phyloP scores from a whole-genome alignment of 345 rosid species.

The Aquilaria sinensis region DNA sequence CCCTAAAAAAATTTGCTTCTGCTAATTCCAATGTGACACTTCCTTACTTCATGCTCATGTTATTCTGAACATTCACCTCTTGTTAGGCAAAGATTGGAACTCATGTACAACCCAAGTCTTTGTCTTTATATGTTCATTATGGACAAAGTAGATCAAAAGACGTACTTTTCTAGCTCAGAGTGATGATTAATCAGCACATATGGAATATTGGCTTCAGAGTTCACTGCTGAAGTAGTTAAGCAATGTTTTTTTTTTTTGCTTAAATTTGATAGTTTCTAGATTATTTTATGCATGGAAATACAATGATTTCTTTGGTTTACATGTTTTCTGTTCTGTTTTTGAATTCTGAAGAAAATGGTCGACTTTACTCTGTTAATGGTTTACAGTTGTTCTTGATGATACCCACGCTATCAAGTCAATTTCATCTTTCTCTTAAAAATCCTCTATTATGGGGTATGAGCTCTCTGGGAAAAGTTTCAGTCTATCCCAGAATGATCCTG shows the following conservation, averaged over 20 bases:
- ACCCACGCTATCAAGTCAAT: conserved; percentile 85
- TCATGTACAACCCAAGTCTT: conserved; percentile 67
- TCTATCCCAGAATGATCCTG: conserved; percentile 38
- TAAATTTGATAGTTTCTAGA: not conserved
- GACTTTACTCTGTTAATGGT: conserved; percentile 79
- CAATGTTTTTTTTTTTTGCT: not conserved
- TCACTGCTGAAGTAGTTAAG: conserved; percentile 62
- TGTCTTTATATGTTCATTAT: conserved; percentile 80
- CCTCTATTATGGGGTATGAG: conserved; percentile 27
- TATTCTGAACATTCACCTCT: conserved; percentile 18
- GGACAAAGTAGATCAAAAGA: conserved; percentile 89
- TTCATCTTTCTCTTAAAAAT: conserved; percentile 24
- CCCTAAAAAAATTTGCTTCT: not conserved
- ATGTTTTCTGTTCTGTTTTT: conserved; percentile 15
- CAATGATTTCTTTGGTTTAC: not conserved
- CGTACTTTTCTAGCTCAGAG: conserved; percentile 54
- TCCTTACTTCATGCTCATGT: not conserved
- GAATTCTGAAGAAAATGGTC: conserved; percentile 62
- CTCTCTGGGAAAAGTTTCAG: conserved; percentile 33
- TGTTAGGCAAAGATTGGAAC: conserved; percentile 93
- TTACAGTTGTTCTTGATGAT: conserved; percentile 95
- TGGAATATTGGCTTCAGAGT: conserved; percentile 90
- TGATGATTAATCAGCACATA: conserved; percentile 88
- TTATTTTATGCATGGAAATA: not conserved
- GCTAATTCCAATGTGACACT: not conserved